These are phyloP conservation scores for Candida oleophila DNA, from an alignment of 805 yeast species.

Conservation along the genomic window DNA sequence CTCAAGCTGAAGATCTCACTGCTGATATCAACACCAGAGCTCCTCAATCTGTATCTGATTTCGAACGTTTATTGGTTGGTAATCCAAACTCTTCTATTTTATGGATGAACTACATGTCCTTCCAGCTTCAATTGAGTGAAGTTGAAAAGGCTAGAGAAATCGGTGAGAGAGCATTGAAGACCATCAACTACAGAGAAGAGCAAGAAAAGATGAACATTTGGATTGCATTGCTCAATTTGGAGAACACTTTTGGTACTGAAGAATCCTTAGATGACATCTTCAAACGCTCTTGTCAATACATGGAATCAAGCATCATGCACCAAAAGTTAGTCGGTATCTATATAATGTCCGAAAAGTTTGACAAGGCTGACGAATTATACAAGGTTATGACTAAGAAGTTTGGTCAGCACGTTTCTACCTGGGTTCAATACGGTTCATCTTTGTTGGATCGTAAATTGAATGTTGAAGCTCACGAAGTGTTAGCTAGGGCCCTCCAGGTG, in stretches of 20 bases:
- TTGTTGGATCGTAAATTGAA: conserved; percentile 56
- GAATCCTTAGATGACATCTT: conserved; percentile 80
- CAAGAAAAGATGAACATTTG: conserved; percentile 90
- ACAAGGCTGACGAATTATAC: conserved; percentile 69
- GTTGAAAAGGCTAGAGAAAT: conserved; percentile 92
- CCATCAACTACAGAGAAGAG: conserved; percentile 88
- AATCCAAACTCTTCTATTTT: conserved; percentile 89
- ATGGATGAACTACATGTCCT: conserved; percentile 99
- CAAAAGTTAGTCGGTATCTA: conserved; percentile 76
- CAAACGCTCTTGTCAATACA: conserved; percentile 82
- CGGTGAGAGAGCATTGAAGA: conserved; percentile 87
- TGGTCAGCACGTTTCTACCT: conserved; percentile 67
- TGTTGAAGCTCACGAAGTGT: conserved; percentile 67
- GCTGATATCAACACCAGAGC: conserved; percentile 79
- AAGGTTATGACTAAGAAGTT: conserved; percentile 70
- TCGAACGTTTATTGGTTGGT: conserved; percentile 87
- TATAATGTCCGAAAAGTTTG: conserved; percentile 67
- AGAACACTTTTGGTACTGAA: conserved; percentile 85
- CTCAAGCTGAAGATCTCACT: conserved; percentile 72
- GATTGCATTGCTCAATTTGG: conserved; percentile 93
- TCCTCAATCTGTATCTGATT: conserved; percentile 90
- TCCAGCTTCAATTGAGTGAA: conserved; percentile 93
- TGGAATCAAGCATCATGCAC: conserved; percentile 85
- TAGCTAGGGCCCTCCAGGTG: conserved; percentile 70
- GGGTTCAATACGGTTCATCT: conserved; percentile 82